These are phyloP conservation scores for Raphidocelis subcapitata DNA, from an alignment of 139 green algal genomes.

Conservation along the genomic window DNA sequence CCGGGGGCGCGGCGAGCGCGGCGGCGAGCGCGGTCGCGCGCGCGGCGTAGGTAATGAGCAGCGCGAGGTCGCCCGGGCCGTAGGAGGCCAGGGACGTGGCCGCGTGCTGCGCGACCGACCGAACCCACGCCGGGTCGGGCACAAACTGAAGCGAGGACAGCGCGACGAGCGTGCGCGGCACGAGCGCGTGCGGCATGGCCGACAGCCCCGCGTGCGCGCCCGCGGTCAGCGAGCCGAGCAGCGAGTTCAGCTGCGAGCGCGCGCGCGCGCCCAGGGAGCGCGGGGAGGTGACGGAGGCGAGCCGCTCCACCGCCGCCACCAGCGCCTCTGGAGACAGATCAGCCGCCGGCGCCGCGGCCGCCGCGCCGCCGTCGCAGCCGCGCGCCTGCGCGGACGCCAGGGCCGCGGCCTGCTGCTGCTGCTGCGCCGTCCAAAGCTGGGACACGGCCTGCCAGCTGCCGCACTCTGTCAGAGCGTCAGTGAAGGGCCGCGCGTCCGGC, in stretches of 20 bases:
- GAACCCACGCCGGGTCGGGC: background rate
- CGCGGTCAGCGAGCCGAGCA: slow-evolving; percentile 5
- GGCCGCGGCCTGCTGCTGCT: slow-evolving; percentile 1
- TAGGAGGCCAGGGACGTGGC: slow-evolving; percentile 19
- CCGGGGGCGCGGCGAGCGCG: background rate
- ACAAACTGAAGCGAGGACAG: background rate
- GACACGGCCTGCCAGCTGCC: background rate
- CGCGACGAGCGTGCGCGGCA: background rate
- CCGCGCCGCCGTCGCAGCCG: background rate
- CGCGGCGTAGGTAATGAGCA: slow-evolving; percentile 19
- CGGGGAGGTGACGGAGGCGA: background rate
- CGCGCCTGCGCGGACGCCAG: background rate
- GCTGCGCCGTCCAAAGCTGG: background rate
- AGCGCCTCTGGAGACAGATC: background rate
- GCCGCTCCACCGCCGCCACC: background rate
- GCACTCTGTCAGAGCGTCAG: background rate
- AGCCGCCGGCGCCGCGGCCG: background rate
- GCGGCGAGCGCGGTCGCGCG: background rate
- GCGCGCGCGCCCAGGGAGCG: background rate
- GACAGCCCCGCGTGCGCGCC: background rate
- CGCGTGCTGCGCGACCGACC: slow-evolving; percentile 19
- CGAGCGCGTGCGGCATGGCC: background rate
- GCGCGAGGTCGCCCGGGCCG: slow-evolving; percentile 16
- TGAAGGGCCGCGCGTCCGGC: background rate
- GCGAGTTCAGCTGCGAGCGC: background rate